Evolutionary conservation across 1,284 basidiomycete genomes (phyloP).

Genomic region (Malassezia pachydermatis): DNA sequence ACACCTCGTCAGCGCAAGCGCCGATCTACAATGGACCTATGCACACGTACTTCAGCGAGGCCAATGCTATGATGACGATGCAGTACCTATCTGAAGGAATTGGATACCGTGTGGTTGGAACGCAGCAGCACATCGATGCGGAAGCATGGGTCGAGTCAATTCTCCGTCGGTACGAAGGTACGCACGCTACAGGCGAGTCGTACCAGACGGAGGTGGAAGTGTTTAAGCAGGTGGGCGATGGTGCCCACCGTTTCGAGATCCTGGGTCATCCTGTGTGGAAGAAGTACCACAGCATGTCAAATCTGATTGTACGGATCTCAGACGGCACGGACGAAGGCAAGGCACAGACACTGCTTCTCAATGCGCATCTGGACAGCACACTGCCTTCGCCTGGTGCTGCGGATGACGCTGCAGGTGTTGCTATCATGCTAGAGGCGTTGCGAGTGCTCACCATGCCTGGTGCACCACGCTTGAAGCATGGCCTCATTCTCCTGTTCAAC

Average conservation of each 20-base stretch:
- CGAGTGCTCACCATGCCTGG: slow-evolving; percentile 61
- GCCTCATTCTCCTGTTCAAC: slow-evolving; percentile 86
- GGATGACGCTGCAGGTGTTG: slow-evolving; percentile 70
- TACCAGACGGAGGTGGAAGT: slow-evolving; percentile 39
- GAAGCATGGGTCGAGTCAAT: slow-evolving; percentile 71
- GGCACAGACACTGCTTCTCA: slow-evolving; percentile 59
- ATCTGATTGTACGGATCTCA: slow-evolving; percentile 78
- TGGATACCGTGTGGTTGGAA: slow-evolving; percentile 85
- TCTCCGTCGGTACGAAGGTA: slow-evolving; percentile 54
- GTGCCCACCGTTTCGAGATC: slow-evolving; percentile 43
- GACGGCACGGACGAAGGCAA: slow-evolving; percentile 58
- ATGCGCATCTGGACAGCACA: slow-evolving; percentile 71
- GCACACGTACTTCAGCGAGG: slow-evolving; percentile 33
- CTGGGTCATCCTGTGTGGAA: slow-evolving; percentile 66
- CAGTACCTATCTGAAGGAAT: slow-evolving; percentile 58
- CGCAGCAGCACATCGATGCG: slow-evolving; percentile 71
- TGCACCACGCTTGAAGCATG: slow-evolving; percentile 64
- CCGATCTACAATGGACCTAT: slow-evolving; percentile 10
- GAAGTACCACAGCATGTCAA: slow-evolving; percentile 73
- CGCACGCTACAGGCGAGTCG: slow-evolving; percentile 30
- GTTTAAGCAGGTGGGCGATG: slow-evolving; percentile 43
- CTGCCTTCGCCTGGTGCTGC: slow-evolving; percentile 51
- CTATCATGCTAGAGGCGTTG: slow-evolving; percentile 73
- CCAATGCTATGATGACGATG: slow-evolving; percentile 36
- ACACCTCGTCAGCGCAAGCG: slow-evolving; percentile 1